Conservation (phyloP, 179 eudicot genomes). For the Sideroxylon spinosum region DNA sequence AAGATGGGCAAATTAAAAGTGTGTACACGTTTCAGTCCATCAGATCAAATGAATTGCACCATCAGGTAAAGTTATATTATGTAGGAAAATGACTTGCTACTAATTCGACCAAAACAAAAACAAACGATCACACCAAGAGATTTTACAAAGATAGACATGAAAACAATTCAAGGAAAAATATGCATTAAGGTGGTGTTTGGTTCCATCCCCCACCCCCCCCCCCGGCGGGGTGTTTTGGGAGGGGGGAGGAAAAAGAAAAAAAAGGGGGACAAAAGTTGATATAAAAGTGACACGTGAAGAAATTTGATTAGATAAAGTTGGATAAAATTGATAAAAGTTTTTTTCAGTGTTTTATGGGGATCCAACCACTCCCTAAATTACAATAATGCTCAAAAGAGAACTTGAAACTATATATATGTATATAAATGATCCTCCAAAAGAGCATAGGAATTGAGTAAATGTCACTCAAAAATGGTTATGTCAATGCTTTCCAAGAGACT, state of each 20-base stretch:
- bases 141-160: neutral
- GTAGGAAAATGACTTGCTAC: neutral
- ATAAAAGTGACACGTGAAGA: no score
- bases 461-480: neutral
- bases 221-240: no score
- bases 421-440: neutral
- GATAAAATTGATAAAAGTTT: no score
- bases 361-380: neutral
- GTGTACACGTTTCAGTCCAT: neutral
- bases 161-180: neutral
- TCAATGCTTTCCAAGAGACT: neutral
- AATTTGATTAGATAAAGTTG: no score
- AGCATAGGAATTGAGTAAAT: neutral
- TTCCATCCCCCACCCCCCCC: no score
- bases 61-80: neutral
- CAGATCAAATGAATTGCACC: slow-evolving; percentile 1
- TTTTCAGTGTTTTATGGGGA: no score
- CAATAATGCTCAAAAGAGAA: neutral
- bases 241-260: no score
- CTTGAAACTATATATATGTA: no score
- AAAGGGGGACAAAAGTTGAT: no score
- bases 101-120: neutral
- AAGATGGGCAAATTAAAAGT: slow-evolving; percentile 11
- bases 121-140: neutral
- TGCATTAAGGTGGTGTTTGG: no score